Evolutionary conservation across 208 protist species (phyloP), one percentile per base, ranked within the genome.

Genomic region (Trypanosoma scelopori): DNA sequence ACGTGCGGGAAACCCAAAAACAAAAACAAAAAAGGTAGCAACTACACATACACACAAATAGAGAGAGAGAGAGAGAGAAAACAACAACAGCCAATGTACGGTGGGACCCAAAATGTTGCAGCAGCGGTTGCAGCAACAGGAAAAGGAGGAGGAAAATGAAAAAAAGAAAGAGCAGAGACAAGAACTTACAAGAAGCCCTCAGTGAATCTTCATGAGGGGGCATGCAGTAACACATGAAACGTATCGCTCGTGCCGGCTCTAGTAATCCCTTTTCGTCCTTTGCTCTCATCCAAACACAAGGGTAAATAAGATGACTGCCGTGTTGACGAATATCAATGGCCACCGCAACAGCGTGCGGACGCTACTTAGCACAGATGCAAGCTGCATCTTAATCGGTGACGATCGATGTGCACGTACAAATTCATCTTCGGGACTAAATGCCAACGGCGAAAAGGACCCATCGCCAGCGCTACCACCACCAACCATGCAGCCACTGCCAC

Each of bases 301-400:
- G 9, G 79, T 75, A 48, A 93, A 74, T n/a, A 79, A 50, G 55
- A 93, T 87, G 51, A 92, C 68, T 12, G 73, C 64, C 22, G 77
- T 72, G 49, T 95, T 95, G 3, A 81, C 65, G 28, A 95, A 72
- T 45, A 95, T 92, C 15, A 95, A 72, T 11, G 90, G 90, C 78
- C 78, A 84, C 2, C 90, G 84, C 51, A 93, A 74, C 37, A 95
- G 64, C 56, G 78, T 82, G 2, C 90, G 82, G 9, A 95, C 73
- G 5, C 87, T 92, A 67, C 78, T 83, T 16, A 95, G 69, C 5
- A 95, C 43, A 13, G 68, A 68, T 4, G 78, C 79, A 3, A 95
- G 64, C 52, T 91, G 79, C 30, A 58, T 12, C 63, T 84, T 92
- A 3, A 62, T n/a, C 0, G 65, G 20, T 0, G 63, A 66, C 18